A percentile compares a stretch with the other conserved stretches of the same genome.
These are phyloP conservation scores for Pistacia vera DNA, from an alignment of 345 rosid species.

Conservation along the genomic window DNA sequence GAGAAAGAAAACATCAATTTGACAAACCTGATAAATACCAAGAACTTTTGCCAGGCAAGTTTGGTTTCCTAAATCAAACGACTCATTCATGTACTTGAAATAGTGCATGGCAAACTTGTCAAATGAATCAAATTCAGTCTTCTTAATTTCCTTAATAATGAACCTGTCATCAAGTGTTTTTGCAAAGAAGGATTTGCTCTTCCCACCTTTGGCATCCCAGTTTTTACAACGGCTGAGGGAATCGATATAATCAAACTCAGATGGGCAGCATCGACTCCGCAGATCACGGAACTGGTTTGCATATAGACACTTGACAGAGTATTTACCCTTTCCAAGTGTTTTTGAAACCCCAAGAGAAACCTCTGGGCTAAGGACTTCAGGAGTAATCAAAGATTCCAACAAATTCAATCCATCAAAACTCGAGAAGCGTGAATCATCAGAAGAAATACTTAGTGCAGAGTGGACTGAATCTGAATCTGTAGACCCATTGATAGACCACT, in stretches of 20 bases:
- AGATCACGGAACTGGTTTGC: conserved; percentile 80
- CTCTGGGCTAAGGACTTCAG: conserved; percentile 49
- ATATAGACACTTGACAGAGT: conserved; percentile 71
- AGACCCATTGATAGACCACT: conserved; percentile 59
- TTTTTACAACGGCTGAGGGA: conserved; percentile 85
- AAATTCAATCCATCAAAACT: conserved; percentile 75
- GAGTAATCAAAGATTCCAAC: conserved; percentile 64
- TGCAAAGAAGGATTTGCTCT: conserved; percentile 85
- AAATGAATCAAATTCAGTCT: conserved; percentile 89
- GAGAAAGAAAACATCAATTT: neutral
- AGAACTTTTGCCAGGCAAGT: conserved; percentile 96
- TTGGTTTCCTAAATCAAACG: conserved; percentile 75
- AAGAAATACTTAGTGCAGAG: conserved; percentile 40
- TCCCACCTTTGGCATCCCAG: conserved; percentile 99
- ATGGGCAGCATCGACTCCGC: conserved; percentile 62
- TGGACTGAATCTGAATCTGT: conserved; percentile 52
- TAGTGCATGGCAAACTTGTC: conserved; percentile 78
- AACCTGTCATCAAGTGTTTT: conserved; percentile 88
- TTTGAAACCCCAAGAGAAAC: conserved; percentile 65
- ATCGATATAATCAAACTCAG: conserved; percentile 84
- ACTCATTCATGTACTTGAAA: conserved; percentile 80
- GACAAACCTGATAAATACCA: conserved; percentile 89
- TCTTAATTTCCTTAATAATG: conserved; percentile 93
- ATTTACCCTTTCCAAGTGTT: conserved; percentile 74
- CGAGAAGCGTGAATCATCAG: conserved; percentile 57